A percentile compares a stretch with the other conserved stretches of the same genome.
Conservation (phyloP, 306 rosid genomes). For the Pyrus communis region DNA sequence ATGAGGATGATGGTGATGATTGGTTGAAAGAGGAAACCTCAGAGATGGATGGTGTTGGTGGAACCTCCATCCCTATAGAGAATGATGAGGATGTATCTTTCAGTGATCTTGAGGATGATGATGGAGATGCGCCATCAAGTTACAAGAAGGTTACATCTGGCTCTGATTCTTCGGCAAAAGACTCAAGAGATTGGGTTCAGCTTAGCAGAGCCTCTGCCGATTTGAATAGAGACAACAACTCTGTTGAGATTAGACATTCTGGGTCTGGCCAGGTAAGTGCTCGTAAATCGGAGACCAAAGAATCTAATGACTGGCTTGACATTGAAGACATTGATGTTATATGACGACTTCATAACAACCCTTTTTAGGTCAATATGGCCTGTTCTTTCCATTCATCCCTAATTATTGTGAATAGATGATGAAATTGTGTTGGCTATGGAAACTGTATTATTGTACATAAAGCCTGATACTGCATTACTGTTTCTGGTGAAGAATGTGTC, state of each 20-base stretch:
- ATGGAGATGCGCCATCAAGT: slow-evolving; percentile 41
- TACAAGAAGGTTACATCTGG: slow-evolving; percentile 60
- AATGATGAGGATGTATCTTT: slow-evolving; percentile 90
- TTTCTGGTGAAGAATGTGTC: slow-evolving; percentile 21
- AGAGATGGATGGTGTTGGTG: slow-evolving; percentile 59
- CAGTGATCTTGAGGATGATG: slow-evolving; percentile 97
- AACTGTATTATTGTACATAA: slow-evolving; percentile 49
- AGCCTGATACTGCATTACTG: slow-evolving; percentile 29
- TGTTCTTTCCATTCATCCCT: slow-evolving; percentile 18
- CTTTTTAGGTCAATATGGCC: slow-evolving; percentile 15
- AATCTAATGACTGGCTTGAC: slow-evolving; percentile 87
- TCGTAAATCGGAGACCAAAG: slow-evolving; percentile 54
- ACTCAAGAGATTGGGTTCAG: slow-evolving; percentile 92
- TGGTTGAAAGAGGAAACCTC: slow-evolving; percentile 91
- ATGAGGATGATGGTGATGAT: slow-evolving; percentile 86
- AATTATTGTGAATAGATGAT: slow-evolving; percentile 47
- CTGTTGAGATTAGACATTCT: slow-evolving; percentile 36
- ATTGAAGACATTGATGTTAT: slow-evolving; percentile 80
- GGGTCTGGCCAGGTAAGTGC: slow-evolving; percentile 55
- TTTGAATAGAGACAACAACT: slow-evolving; percentile 56
- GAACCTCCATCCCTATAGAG: slow-evolving; percentile 46
- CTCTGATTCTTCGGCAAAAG: slow-evolving; percentile 81
- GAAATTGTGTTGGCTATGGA: slow-evolving; percentile 34
- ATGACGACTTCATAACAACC: slow-evolving; percentile 28
- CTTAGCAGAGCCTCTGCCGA: slow-evolving; percentile 56